These are phyloP conservation scores for Erigeron philadelphicus DNA, from an alignment of 140 eudicot genomes.

Conservation along the genomic window DNA sequence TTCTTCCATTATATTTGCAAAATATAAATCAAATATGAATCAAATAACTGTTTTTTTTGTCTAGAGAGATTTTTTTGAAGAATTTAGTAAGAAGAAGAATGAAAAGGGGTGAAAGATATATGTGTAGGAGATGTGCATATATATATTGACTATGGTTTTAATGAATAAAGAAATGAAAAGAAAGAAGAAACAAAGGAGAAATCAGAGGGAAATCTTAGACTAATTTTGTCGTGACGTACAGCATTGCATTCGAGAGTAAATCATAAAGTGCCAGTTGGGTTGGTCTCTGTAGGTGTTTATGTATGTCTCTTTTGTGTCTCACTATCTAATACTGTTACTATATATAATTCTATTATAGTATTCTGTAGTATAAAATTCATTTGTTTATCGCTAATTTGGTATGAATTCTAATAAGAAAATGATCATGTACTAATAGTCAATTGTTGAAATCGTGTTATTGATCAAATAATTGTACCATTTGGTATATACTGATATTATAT, in stretches of 20 bases:
- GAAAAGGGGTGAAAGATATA: conserved; percentile 1
- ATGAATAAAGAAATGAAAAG: background rate
- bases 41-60: background rate
- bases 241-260: conserved; percentile 29
- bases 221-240: conserved; percentile 48
- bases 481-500: too few species aligned
- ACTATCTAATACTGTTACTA: background rate
- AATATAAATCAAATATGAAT: conserved; percentile 10
- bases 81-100: background rate
- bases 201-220: conserved; percentile 48
- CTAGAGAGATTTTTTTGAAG: background rate
- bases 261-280: conserved; percentile 55
- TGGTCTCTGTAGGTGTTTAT: conserved; percentile 36
- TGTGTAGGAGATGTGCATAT: background rate
- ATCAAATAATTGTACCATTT: too few species aligned
- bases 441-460: too few species aligned
- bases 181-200: conserved; percentile 31
- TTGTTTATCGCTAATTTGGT: too few species aligned
- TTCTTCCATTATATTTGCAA: conserved; percentile 34
- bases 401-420: too few species aligned
- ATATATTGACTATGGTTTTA: background rate
- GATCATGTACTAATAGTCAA: too few species aligned
- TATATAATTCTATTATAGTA: background rate
- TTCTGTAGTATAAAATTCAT: too few species aligned
- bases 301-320: conserved; percentile 30